Percentiles rank a stretch among this genome's conserved stretches.
Evolutionary conservation across 257 asterid genomes (phyloP).

Genomic region (Scutellaria barbata): DNA sequence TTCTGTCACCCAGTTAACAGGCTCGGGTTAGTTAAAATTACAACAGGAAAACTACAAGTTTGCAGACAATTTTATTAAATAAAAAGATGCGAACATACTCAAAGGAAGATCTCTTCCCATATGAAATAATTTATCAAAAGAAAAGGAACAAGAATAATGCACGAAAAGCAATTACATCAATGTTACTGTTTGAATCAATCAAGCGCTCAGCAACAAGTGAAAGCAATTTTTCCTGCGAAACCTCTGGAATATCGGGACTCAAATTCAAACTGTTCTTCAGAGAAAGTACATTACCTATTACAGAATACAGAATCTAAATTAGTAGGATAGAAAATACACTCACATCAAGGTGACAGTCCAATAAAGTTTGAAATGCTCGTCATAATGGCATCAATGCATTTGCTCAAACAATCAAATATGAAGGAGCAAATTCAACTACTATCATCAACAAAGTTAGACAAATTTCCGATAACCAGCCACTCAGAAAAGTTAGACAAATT

Average conservation of each 20-base stretch:
- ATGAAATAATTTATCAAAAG: conserved; percentile 5
- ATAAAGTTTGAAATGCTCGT: not conserved
- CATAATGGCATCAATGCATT: not conserved
- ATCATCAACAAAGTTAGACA: conserved; percentile 6
- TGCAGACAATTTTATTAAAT: conserved; percentile 18
- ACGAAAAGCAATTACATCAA: conserved; percentile 50
- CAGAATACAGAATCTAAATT: conserved; percentile 29
- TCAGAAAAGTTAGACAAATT: conserved; percentile 17
- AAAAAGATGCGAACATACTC: not conserved
- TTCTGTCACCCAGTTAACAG: conserved; percentile 53
- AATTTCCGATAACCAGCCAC: not conserved
- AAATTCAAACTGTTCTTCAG: conserved; percentile 76
- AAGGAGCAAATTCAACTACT: too few relatives aligned
- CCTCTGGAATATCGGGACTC: conserved; percentile 87
- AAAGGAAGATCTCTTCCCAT: not conserved
- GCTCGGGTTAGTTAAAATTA: conserved; percentile 29
- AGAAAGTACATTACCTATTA: conserved; percentile 79
- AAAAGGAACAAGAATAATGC: conserved; percentile 16
- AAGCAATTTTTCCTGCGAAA: conserved; percentile 90
- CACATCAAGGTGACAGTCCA: not conserved
- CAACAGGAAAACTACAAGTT: conserved; percentile 31
- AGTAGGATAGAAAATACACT: conserved; percentile 5
- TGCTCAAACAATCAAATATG: not conserved
- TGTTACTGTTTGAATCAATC: conserved; percentile 73
- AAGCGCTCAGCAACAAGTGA: conserved; percentile 89